Percentiles rank a stretch among this genome's conserved stretches.
These are phyloP conservation scores for Chytriomyces sp. DNA, from an alignment of 192 early-diverging fungal genomes.

Conservation along the genomic window DNA sequence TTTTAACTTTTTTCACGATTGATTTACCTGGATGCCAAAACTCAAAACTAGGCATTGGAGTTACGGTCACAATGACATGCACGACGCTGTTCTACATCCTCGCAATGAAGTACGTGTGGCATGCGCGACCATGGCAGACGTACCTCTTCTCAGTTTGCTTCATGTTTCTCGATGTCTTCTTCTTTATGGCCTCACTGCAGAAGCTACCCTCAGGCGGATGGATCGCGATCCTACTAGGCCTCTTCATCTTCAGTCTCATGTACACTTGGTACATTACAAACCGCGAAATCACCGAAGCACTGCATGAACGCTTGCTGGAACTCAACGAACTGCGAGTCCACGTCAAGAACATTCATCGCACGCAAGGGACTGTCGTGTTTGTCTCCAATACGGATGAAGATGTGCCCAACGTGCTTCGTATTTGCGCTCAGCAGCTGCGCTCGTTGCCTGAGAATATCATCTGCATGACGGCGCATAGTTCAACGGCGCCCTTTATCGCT, in stretches of 20 bases:
- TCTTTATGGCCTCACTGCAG: slow-evolving; percentile 36
- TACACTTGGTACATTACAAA: slow-evolving; percentile 46
- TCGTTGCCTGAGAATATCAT: slow-evolving; percentile 49
- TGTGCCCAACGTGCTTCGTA: slow-evolving; percentile 50
- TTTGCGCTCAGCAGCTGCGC: slow-evolving; percentile 46
- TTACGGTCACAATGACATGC: slow-evolving; percentile 43
- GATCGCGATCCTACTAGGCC: slow-evolving; percentile 39
- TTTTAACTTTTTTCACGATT: neutral
- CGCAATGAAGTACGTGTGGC: slow-evolving; percentile 46
- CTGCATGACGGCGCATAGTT: slow-evolving; percentile 48
- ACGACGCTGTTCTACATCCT: slow-evolving; percentile 47
- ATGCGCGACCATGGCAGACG: slow-evolving; percentile 32
- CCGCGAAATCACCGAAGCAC: slow-evolving; percentile 37
- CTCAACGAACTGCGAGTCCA: slow-evolving; percentile 43
- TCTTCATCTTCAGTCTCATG: slow-evolving; percentile 47
- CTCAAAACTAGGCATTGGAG: slow-evolving; percentile 39
- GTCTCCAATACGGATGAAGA: slow-evolving; percentile 54
- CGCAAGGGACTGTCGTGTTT: slow-evolving; percentile 50
- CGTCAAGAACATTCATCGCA: slow-evolving; percentile 44
- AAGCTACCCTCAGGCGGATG: slow-evolving; percentile 46
- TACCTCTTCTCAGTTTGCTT: slow-evolving; percentile 35
- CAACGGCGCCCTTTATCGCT: slow-evolving; percentile 48
- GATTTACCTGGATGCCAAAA: neutral
- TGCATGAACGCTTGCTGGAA: slow-evolving; percentile 37
- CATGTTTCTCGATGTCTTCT: slow-evolving; percentile 37